phyloP scores from a whole-genome alignment of 768 basidiomycete species.

The Mycena rosella region DNA sequence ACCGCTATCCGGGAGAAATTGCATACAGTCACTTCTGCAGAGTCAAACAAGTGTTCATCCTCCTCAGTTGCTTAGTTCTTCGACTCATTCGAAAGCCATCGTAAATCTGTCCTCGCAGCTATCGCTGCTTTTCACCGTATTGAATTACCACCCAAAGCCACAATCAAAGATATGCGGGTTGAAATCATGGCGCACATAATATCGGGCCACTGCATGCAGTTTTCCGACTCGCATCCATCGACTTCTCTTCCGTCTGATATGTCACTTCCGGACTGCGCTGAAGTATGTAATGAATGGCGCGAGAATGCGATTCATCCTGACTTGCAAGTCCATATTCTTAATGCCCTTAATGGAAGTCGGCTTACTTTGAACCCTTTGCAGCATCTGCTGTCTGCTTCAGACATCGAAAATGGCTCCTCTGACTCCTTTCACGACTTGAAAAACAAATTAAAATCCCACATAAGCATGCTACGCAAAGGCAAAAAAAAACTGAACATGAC shows the following conservation, averaged over 20 bases:
- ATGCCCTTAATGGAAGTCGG: no score
- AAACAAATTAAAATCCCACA: no score
- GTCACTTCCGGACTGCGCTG: constrained; percentile 1
- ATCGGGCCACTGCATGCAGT: constrained; percentile 2
- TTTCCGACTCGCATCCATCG: not conserved
- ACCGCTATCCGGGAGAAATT: not conserved
- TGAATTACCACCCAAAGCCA: not conserved
- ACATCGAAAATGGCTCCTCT: not conserved
- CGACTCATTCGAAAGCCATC: no score
- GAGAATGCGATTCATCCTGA: constrained; percentile 3
- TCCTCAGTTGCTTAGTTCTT: constrained; percentile 17
- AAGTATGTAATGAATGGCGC: constrained; percentile 11
- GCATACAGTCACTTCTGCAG: not conserved
- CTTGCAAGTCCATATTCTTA: constrained; percentile 14
- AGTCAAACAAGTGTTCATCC: not conserved
- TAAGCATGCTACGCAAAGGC: constrained; percentile 4
- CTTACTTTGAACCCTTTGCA: no score
- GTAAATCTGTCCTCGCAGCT: not conserved
- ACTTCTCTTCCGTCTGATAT: not conserved
- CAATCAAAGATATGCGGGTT: not conserved
- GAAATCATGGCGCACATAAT: no score
- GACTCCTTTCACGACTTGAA: not conserved
- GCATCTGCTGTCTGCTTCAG: not conserved
- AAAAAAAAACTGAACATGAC: not conserved
- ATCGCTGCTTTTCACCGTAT: constrained; percentile 22